phyloP scores from a whole-genome alignment of 805 yeast genomes.

The Blastobotrys peoriensis region DNA sequence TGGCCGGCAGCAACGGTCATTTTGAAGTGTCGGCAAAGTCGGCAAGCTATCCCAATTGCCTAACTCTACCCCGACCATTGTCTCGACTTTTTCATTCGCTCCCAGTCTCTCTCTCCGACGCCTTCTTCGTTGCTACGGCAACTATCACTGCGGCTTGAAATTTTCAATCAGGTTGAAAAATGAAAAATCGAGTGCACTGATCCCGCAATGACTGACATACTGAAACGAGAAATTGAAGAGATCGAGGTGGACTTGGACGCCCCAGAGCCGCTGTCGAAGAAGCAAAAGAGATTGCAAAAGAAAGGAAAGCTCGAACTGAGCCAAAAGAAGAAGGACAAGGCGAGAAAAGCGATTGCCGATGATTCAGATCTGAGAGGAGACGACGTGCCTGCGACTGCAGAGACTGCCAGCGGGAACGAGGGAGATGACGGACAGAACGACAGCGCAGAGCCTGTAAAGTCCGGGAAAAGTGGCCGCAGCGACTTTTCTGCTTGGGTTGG shows the following conservation, averaged over 20 bases:
- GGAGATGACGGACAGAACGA: neutral
- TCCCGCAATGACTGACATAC: too few relatives aligned
- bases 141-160: neutral
- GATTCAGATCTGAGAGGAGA: slow-evolving; percentile 17
- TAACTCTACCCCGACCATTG: too few relatives aligned
- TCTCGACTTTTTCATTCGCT: too few relatives aligned
- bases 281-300: slow-evolving; percentile 80
- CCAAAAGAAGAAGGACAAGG: slow-evolving; percentile 37
- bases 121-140: neutral
- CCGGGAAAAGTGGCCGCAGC: slow-evolving; percentile 31
- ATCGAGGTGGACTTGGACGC: slow-evolving; percentile 40
- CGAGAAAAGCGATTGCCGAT: slow-evolving; percentile 23
- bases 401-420: slow-evolving; percentile 27
- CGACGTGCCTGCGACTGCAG: slow-evolving; percentile 29
- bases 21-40: too few relatives aligned
- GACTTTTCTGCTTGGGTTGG: slow-evolving; percentile 91
- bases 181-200: too few relatives aligned
- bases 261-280: slow-evolving; percentile 81
- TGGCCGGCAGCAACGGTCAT: too few relatives aligned
- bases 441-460: slow-evolving; percentile 17
- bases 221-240: too few relatives aligned
- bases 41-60: too few relatives aligned
- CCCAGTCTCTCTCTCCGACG: too few relatives aligned
- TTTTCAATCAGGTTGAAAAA: neutral
- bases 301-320: slow-evolving; percentile 43